Evolutionary conservation across 2,329 filamentous ascomycete genomes (phyloP).

Genomic region (Stachybotrys elegans): DNA sequence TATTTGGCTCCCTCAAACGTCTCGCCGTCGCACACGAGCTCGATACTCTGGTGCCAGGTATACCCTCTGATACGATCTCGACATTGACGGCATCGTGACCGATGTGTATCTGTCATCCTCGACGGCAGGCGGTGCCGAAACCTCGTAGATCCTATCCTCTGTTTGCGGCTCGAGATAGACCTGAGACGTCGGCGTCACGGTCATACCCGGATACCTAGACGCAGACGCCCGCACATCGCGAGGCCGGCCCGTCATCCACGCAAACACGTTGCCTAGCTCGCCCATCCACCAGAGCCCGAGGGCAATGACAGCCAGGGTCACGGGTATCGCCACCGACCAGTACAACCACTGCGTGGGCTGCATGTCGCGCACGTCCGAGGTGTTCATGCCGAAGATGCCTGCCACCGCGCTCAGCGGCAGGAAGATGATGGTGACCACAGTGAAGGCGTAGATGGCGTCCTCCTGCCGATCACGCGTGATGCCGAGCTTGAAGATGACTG

Average conservation of each 20-base stretch:
- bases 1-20: no score
- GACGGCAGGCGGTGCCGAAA: no score
- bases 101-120: no score
- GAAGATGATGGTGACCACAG: slow-evolving; percentile 44
- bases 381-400: slow-evolving; percentile 50
- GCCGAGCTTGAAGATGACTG: slow-evolving; percentile 29
- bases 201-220: neutral
- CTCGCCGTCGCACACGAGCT: no score
- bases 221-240: neutral
- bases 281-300: slow-evolving; percentile 37
- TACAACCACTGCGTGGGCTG: slow-evolving; percentile 42
- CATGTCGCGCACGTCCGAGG: slow-evolving; percentile 44
- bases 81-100: no score
- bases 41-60: no score
- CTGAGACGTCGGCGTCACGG: neutral
- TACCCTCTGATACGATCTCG: no score
- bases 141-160: no score
- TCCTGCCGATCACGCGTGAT: slow-evolving; percentile 40
- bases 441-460: slow-evolving; percentile 44
- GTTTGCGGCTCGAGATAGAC: no score
- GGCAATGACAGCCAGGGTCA: slow-evolving; percentile 36
- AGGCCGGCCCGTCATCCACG: slow-evolving; percentile 20
- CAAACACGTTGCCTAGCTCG: slow-evolving; percentile 29
- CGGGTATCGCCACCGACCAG: slow-evolving; percentile 42
- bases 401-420: slow-evolving; percentile 40